phyloP scores from a whole-genome alignment of 371 early-diverging fungal species.

The Mucor indicus region DNA sequence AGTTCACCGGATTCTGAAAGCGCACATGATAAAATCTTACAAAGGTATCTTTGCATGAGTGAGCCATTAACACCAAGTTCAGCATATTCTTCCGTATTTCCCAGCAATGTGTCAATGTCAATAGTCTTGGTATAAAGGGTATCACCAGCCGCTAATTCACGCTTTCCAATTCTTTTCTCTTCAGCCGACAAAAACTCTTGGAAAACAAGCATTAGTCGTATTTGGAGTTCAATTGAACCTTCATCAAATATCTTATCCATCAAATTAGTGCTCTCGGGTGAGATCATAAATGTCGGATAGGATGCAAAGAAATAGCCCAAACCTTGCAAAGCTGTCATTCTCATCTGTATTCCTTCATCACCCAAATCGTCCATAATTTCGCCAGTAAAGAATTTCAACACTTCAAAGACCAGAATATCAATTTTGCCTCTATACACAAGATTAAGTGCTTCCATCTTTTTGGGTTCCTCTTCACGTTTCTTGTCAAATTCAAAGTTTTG shows the following conservation, averaged over 20 bases:
- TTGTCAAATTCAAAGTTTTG: constrained; percentile 78
- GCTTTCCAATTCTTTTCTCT: constrained; percentile 45
- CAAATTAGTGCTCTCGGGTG: constrained; percentile 48
- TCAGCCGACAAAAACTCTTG: constrained; percentile 69
- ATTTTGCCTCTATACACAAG: constrained; percentile 20
- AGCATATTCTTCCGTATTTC: constrained; percentile 77
- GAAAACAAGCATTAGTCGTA: constrained; percentile 68
- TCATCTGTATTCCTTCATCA: constrained; percentile 13
- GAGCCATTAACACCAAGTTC: constrained; percentile 80
- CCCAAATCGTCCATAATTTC: constrained; percentile 10
- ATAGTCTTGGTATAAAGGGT: constrained; percentile 37
- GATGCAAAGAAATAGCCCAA: constrained; percentile 72
- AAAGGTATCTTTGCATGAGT: constrained; percentile 82
- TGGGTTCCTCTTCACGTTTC: constrained; percentile 37
- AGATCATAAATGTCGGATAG: constrained; percentile 69
- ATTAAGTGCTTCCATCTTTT: constrained; percentile 13
- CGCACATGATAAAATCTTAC: constrained; percentile 67
- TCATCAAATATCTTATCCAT: constrained; percentile 68
- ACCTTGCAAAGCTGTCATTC: constrained; percentile 27
- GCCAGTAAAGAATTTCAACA: constrained; percentile 21
- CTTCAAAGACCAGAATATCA: constrained; percentile 16
- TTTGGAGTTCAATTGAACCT: constrained; percentile 45
- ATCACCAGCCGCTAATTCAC: constrained; percentile 17
- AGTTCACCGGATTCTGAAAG: constrained; percentile 45
- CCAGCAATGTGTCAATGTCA: constrained; percentile 71